phyloP scores from a whole-genome alignment of 768 basidiomycete species.

The Panaeolus papilionaceus region DNA sequence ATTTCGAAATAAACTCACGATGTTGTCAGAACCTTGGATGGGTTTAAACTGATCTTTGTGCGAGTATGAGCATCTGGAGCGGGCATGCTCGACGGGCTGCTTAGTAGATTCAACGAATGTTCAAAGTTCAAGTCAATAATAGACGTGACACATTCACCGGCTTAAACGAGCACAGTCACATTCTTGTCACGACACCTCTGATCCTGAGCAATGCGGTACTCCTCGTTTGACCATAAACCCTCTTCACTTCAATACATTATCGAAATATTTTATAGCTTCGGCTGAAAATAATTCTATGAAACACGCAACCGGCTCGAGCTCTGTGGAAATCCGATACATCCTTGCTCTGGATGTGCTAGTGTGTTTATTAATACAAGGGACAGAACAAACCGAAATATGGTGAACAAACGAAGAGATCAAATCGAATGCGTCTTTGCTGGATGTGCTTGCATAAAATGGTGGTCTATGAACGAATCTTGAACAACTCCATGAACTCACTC shows the following conservation, averaged over 20 bases:
- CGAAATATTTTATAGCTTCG: too few relatives aligned
- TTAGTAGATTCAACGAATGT: conserved; percentile 15
- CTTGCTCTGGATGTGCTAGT: too few relatives aligned
- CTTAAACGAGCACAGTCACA: background rate
- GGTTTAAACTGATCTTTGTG: conserved; percentile 66
- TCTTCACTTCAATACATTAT: too few relatives aligned
- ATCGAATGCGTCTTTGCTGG: background rate
- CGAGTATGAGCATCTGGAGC: conserved; percentile 72
- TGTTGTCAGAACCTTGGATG: conserved; percentile 56
- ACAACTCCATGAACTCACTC: background rate
- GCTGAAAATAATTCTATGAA: too few relatives aligned
- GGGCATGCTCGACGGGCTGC: conserved; percentile 49
- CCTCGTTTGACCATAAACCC: too few relatives aligned
- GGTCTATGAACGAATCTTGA: background rate
- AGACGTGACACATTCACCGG: background rate
- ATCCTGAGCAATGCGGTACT: too few relatives aligned
- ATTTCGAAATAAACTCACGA: conserved; percentile 47
- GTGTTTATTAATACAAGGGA: background rate
- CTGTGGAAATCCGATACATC: too few relatives aligned
- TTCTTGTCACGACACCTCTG: background rate
- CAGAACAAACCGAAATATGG: background rate
- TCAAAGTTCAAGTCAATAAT: conserved; percentile 12
- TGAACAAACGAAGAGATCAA: background rate
- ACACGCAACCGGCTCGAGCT: too few relatives aligned
- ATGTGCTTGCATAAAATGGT: background rate